phyloP scores from a whole-genome alignment of 202 grass and related monocot species.

The Zizania palustris region DNA sequence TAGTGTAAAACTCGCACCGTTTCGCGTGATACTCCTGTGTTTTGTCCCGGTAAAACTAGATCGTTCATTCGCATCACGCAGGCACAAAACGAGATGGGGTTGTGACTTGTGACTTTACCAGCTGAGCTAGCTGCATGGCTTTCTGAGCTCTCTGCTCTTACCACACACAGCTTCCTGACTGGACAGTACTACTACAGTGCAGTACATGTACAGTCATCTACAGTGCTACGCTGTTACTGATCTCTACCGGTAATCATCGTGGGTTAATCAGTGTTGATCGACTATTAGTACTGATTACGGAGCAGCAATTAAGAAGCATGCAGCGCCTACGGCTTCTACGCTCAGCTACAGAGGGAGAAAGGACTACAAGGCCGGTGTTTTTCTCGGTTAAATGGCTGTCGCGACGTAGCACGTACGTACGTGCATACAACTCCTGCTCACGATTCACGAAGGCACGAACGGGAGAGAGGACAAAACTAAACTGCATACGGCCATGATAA shows the following conservation, averaged over 20 bases:
- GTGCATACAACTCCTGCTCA: constrained; percentile 31
- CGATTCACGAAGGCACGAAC: neutral
- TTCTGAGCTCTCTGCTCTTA: neutral
- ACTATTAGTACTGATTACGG: neutral
- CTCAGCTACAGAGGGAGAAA: neutral
- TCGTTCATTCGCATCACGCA: no score
- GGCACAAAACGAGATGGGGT: no score
- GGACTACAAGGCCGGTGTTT: constrained; percentile 7
- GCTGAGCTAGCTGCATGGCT: neutral
- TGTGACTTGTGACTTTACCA: neutral
- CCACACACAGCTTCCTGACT: no score
- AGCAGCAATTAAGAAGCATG: neutral
- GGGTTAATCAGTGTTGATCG: neutral
- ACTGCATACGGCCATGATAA: neutral
- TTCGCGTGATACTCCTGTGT: no score
- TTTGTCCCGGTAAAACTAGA: no score
- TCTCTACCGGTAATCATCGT: neutral
- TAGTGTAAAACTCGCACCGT: no score
- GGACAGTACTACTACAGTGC: no score
- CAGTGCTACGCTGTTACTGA: no score
- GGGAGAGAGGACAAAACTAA: constrained; percentile 9
- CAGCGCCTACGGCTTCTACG: neutral
- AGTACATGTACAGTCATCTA: no score
- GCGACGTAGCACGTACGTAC: constrained; percentile 30
- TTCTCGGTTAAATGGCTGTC: constrained; percentile 16